phyloP scores from a whole-genome alignment of 768 basidiomycete species.

The Glaciozyma martinii region DNA sequence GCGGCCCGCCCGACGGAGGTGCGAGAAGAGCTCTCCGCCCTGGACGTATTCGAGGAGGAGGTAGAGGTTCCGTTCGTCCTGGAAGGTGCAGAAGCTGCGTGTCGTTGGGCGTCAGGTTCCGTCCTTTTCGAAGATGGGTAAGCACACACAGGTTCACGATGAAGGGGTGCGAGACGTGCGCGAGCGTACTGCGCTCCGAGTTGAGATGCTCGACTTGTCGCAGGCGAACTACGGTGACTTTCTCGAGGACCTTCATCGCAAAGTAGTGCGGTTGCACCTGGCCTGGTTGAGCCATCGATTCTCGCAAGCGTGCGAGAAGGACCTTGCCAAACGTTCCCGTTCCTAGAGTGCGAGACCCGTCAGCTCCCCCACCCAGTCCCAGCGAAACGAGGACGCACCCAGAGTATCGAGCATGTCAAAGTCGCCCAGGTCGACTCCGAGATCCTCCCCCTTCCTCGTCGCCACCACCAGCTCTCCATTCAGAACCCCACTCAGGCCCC shows the following conservation, averaged over 20 bases:
- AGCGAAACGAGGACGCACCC: constrained; percentile 23
- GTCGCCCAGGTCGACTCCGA: constrained; percentile 31
- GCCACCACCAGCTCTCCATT: background rate
- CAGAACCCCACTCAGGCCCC: too few relatives aligned
- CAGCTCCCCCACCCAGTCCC: background rate
- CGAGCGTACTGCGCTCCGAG: constrained; percentile 87
- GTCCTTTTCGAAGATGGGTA: background rate
- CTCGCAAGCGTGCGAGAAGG: constrained; percentile 69
- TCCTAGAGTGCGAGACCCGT: constrained; percentile 46
- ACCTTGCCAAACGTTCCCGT: constrained; percentile 96
- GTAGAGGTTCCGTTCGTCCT: constrained; percentile 93
- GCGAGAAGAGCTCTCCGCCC: constrained; percentile 92
- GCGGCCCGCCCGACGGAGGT: constrained; percentile 77
- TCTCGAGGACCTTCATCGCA: constrained; percentile 81
- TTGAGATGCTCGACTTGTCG: constrained; percentile 98
- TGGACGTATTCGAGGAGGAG: constrained; percentile 65
- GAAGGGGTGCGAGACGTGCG: constrained; percentile 84
- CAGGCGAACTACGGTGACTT: constrained; percentile 71
- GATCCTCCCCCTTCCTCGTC: constrained; percentile 29
- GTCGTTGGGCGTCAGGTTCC: background rate
- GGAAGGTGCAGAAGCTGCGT: constrained; percentile 53
- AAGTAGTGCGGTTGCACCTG: constrained; percentile 55
- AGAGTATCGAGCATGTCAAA: constrained; percentile 37
- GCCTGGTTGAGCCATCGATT: constrained; percentile 42
- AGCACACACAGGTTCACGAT: constrained; percentile 85